Conservation (phyloP, 805 yeast genomes). For the Debaryomyces prosopidis region DNA sequence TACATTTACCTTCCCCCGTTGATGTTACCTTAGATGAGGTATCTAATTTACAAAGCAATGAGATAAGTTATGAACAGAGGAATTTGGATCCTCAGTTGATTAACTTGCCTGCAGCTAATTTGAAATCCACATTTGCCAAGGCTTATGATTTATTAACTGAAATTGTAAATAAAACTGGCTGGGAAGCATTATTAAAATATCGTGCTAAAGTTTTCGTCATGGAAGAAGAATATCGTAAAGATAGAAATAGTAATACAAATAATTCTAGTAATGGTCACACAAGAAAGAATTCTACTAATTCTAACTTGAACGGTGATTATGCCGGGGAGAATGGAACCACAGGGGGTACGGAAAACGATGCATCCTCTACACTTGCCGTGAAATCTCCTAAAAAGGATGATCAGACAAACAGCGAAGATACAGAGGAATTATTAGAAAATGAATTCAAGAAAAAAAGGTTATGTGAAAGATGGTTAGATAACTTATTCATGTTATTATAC, state of each 20-base stretch:
- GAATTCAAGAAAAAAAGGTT: slow-evolving; percentile 64
- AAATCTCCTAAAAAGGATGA: slow-evolving; percentile 34
- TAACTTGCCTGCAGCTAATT: slow-evolving; percentile 67
- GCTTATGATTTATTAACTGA: slow-evolving; percentile 48
- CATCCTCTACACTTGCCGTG: slow-evolving; percentile 37
- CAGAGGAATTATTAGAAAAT: slow-evolving; percentile 20
- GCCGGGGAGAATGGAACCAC: slow-evolving; percentile 8
- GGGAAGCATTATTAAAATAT: slow-evolving; percentile 45
- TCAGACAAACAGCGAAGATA: slow-evolving; percentile 9
- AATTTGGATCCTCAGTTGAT: slow-evolving; percentile 61
- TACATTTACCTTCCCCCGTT: slow-evolving; percentile 75
- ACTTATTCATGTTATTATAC: slow-evolving; percentile 64
- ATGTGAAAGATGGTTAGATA: slow-evolving; percentile 76
- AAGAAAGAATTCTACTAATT: slow-evolving; percentile 13
- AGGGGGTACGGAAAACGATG: slow-evolving; percentile 19
- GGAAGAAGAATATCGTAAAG: slow-evolving; percentile 49
- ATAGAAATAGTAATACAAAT: slow-evolving; percentile 19
- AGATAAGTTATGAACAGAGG: slow-evolving; percentile 64
- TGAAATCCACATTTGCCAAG: slow-evolving; percentile 50
- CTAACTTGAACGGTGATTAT: slow-evolving; percentile 11
- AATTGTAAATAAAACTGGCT: slow-evolving; percentile 45
- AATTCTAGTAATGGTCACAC: slow-evolving; percentile 12
- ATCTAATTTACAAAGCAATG: slow-evolving; percentile 62
- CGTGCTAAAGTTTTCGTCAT: slow-evolving; percentile 49
- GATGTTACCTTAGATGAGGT: slow-evolving; percentile 75